Evolutionary conservation across 176 grass and related monocot genomes (phyloP).

Genomic region (Dactylis glomerata): DNA sequence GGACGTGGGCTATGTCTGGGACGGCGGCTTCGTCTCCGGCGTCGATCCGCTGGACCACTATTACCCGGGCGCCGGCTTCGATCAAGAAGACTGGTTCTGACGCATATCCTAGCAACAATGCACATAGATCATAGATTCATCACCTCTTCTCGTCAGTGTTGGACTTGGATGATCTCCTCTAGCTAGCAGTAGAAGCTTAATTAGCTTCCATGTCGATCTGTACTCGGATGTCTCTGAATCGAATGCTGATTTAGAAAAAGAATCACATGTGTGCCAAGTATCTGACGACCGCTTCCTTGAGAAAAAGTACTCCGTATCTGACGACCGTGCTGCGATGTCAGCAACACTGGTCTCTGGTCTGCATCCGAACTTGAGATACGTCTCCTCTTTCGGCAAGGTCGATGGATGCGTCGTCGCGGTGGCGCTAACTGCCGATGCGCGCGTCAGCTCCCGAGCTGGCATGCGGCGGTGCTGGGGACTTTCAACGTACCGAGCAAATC

Average conservation of each 20-base stretch:
- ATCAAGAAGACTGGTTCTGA: constrained; percentile 40
- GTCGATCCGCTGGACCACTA: constrained; percentile 41
- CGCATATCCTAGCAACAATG: neutral
- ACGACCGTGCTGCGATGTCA: neutral
- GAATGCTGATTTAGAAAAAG: neutral
- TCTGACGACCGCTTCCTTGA: neutral
- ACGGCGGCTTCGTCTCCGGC: constrained; percentile 5
- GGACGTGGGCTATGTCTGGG: constrained; percentile 35
- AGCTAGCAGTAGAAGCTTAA: no score
- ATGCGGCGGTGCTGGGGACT: constrained; percentile 27
- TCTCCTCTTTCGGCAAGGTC: constrained; percentile 7
- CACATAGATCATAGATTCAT: no score
- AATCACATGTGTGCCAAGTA: neutral
- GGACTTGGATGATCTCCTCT: no score
- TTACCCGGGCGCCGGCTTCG: constrained; percentile 22
- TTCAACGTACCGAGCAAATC: constrained; percentile 1
- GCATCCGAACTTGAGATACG: neutral
- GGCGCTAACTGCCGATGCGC: neutral
- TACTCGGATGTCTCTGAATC: no score
- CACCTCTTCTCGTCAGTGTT: no score
- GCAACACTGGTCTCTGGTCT: neutral
- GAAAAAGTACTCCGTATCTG: neutral
- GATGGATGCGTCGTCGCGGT: neutral
- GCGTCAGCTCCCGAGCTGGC: constrained; percentile 11
- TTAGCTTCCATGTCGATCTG: no score